Percentiles rank a stretch among this genome's conserved stretches.
phyloP scores from a whole-genome alignment of 345 rosid genomes.

The Camelina laxa region DNA sequence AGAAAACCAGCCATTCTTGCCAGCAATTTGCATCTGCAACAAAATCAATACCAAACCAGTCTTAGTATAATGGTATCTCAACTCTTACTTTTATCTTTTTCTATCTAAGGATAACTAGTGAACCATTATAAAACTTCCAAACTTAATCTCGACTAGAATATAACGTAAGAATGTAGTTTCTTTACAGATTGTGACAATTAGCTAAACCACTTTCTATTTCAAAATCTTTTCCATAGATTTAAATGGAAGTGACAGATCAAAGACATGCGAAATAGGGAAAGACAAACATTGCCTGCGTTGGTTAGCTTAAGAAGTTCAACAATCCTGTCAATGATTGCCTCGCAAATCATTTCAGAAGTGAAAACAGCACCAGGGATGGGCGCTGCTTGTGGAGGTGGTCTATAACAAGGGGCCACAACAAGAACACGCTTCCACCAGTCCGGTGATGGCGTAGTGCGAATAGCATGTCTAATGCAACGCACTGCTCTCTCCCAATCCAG shows the following conservation, averaged over 20 bases:
- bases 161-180: not conserved
- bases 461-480: conserved; percentile 94
- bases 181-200: conserved; percentile 8
- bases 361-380: conserved; percentile 96
- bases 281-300: conserved; percentile 76
- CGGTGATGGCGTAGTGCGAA: conserved; percentile 97
- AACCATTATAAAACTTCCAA: conserved; percentile 13
- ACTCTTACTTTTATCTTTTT: conserved; percentile 20
- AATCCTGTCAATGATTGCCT: conserved; percentile 89
- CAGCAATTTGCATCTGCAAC: conserved; percentile 93
- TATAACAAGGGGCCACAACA: conserved; percentile 84
- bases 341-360: conserved; percentile 91
- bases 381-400: conserved; percentile 61
- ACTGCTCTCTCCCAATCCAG: conserved; percentile 99
- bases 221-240: not conserved
- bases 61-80: conserved; percentile 15
- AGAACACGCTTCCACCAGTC: conserved; percentile 99
- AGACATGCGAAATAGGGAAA: conserved; percentile 37
- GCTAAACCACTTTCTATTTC: conserved; percentile 5
- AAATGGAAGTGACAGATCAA: conserved; percentile 12
- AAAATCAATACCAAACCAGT: conserved; percentile 36
- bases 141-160: conserved; percentile 1
- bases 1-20: conserved; percentile 99
- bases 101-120: conserved; percentile 14
- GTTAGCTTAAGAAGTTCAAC: conserved; percentile 88